Percentiles rank a stretch among this genome's conserved stretches.
Conservation (phyloP, 2,329 filamentous ascomycete genomes). For the Amesomyces nigricolor region DNA sequence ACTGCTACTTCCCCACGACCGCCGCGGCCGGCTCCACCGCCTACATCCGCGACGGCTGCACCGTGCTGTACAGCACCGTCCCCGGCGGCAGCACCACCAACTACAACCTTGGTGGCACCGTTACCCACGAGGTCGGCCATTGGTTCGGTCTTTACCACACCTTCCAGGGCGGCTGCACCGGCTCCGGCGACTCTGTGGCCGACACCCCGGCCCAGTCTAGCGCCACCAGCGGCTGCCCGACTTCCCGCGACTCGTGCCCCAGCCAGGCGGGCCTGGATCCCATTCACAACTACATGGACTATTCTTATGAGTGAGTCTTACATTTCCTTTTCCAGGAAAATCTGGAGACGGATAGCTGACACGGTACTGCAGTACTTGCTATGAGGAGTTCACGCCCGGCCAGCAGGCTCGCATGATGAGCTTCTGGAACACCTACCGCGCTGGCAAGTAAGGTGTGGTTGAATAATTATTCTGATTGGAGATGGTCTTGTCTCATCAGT, state of each 20-base stretch:
- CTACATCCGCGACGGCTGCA: conserved; percentile 30
- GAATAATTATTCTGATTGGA: too few species aligned
- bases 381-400: conserved; percentile 35
- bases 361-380: conserved; percentile 29
- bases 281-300: conserved; percentile 37
- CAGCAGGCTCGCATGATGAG: conserved; percentile 33
- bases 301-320: conserved; percentile 31
- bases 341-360: background rate
- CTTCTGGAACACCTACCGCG: conserved; percentile 29
- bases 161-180: conserved; percentile 38
- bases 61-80: conserved; percentile 28
- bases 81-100: conserved; percentile 29
- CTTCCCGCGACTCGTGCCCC: conserved; percentile 32
- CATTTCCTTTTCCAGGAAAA: background rate
- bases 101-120: conserved; percentile 36
- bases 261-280: conserved; percentile 29
- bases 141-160: conserved; percentile 42
- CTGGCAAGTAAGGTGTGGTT: conserved; percentile 8
- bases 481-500: too few species aligned
- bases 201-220: conserved; percentile 38
- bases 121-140: conserved; percentile 39
- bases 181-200: conserved; percentile 34
- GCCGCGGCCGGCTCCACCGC: conserved; percentile 29
- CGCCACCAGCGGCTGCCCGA: conserved; percentile 35
- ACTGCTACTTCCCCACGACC: conserved; percentile 41